A percentile compares a stretch with the other conserved stretches of the same genome.
Conservation (phyloP, 495 filamentous ascomycete species). For the Trichoderma erinaceum region DNA sequence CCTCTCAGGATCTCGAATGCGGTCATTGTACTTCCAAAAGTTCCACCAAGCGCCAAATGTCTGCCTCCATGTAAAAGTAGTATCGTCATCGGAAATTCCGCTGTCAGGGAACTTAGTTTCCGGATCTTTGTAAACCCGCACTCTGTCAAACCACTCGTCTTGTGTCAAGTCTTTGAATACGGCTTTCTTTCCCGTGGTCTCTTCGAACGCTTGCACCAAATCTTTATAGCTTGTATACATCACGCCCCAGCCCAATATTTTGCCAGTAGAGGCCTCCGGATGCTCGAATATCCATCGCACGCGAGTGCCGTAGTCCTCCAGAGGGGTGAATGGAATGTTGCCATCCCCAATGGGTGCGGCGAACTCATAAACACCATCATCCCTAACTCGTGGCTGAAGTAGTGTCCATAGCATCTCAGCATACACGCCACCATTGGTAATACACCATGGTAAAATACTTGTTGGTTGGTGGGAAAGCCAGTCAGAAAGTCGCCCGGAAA, state of each 20-base stretch:
- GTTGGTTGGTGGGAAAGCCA: not conserved
- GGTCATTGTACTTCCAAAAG: not conserved
- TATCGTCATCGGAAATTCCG: not conserved
- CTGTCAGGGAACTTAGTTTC: not conserved
- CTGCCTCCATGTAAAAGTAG: not conserved
- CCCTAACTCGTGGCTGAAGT: not conserved
- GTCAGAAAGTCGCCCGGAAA: not conserved
- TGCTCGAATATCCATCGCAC: not conserved
- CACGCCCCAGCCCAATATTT: not conserved
- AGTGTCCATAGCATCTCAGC: not conserved
- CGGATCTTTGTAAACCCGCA: not conserved
- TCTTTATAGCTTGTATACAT: not conserved
- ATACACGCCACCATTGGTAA: not conserved
- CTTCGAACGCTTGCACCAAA: not conserved
- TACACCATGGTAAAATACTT: not conserved
- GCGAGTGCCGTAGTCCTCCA: not conserved
- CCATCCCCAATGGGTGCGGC: not conserved
- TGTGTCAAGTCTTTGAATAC: not conserved
- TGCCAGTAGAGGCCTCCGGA: not conserved
- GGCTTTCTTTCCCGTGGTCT: not conserved
- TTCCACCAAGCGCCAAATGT: not conserved
- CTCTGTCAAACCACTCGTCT: not conserved
- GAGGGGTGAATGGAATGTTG: not conserved
- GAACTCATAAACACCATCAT: not conserved
- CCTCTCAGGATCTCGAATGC: not conserved